Percentiles rank a stretch among this genome's conserved stretches.
These are phyloP conservation scores for Paracorniculantispora psalliotae DNA, from an alignment of 2,329 filamentous ascomycete genomes.

Conservation along the genomic window DNA sequence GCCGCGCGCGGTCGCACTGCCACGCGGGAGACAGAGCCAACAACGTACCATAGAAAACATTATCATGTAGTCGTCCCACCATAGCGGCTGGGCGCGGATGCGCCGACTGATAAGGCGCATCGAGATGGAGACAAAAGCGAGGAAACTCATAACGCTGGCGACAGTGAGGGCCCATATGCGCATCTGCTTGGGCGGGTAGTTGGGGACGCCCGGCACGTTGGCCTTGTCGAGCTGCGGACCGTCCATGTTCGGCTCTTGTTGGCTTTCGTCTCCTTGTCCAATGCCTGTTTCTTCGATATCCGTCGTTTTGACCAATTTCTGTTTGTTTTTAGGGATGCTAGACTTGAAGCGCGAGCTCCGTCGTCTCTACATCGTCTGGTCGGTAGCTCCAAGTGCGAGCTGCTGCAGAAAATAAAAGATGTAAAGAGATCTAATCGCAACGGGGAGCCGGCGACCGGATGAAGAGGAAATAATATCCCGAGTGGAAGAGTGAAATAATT, in stretches of 20 bases:
- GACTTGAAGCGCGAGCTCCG: neutral
- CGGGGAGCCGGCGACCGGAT: neutral
- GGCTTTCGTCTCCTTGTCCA: neutral
- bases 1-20: neutral
- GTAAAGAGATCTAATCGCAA: neutral
- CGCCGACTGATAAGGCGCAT: constrained; percentile 37
- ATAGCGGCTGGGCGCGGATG: constrained; percentile 37
- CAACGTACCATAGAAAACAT: constrained; percentile 39
- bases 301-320: neutral
- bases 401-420: neutral
- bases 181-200: neutral
- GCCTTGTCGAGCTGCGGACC: neutral
- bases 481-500: neutral
- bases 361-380: neutral
- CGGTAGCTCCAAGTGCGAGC: neutral
- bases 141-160: constrained; percentile 28
- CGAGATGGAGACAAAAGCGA: constrained; percentile 33
- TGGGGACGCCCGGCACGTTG: constrained; percentile 2
- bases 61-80: constrained; percentile 48
- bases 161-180: neutral
- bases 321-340: neutral
- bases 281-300: neutral
- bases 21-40: neutral
- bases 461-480: neutral
- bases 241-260: neutral